These are phyloP conservation scores for Lotus japonicus DNA, from an alignment of 306 rosid species.

Conservation along the genomic window DNA sequence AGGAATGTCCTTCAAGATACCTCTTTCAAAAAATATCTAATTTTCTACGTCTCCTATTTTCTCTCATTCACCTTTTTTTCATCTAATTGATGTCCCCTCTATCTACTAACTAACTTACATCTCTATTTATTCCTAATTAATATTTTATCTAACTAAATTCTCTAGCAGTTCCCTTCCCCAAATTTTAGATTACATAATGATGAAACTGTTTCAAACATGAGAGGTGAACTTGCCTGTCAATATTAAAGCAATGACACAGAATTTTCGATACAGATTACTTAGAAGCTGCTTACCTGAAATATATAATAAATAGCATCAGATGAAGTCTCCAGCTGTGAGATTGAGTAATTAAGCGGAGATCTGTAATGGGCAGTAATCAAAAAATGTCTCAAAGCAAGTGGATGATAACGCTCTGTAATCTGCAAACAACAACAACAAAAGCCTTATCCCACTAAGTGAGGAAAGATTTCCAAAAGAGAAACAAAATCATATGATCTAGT, in stretches of 20 bases:
- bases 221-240: background rate
- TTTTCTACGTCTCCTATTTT: no score
- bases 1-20: no score
- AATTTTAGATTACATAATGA: background rate
- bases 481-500: background rate
- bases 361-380: conserved; percentile 76
- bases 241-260: conserved; percentile 8
- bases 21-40: no score
- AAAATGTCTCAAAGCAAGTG: conserved; percentile 85
- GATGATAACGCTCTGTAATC: conserved; percentile 77
- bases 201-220: background rate
- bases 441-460: no score
- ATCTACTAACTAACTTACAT: no score
- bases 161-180: no score
- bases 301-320: conserved; percentile 81
- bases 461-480: conserved; percentile 34
- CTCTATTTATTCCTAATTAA: no score
- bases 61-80: no score
- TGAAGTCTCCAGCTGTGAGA: conserved; percentile 69
- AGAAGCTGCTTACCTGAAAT: conserved; percentile 52
- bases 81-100: no score
- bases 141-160: no score
- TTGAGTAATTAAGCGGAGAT: conserved; percentile 76
- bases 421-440: conserved; percentile 16
- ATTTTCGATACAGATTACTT: conserved; percentile 14